Conservation (phyloP, 768 basidiomycete genomes). For the Macrolepiota dolichaula region DNA sequence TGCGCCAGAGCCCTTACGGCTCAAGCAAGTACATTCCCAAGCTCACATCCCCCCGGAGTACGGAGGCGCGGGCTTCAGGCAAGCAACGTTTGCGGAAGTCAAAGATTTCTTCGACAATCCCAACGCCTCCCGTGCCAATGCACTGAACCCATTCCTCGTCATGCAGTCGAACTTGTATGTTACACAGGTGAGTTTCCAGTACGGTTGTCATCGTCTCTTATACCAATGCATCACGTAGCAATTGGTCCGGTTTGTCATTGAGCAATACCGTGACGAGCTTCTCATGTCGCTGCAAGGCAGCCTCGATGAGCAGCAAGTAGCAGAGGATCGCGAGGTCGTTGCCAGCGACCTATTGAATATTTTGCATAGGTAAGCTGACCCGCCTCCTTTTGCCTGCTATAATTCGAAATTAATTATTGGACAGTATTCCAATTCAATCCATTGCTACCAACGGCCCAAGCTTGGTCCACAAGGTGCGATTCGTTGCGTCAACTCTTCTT, state of each 20-base stretch:
- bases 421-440: conserved; percentile 87
- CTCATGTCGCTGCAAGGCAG: conserved; percentile 62
- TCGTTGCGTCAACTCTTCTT: conserved; percentile 86
- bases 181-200: conserved; percentile 61
- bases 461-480: conserved; percentile 88
- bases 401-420: conserved; percentile 5
- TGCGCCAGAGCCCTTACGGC: conserved; percentile 69
- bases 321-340: conserved; percentile 78
- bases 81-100: conserved; percentile 84
- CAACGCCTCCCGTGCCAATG: conserved; percentile 79
- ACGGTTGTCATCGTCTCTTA: not conserved
- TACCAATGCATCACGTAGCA: conserved; percentile 46
- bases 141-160: conserved; percentile 85
- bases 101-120: conserved; percentile 92
- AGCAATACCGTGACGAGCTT: conserved; percentile 89
- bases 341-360: conserved; percentile 86
- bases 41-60: conserved; percentile 54
- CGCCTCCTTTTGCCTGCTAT: conserved; percentile 8
- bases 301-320: conserved; percentile 60
- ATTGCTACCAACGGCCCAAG: conserved; percentile 88
- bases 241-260: conserved; percentile 89
- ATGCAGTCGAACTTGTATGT: conserved; percentile 93
- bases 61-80: conserved; percentile 69
- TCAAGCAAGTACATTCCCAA: conserved; percentile 56
- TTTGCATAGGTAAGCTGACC: conserved; percentile 62